phyloP scores from a whole-genome alignment of 2,329 filamentous ascomycete species.

The Passalora sequoiae region DNA sequence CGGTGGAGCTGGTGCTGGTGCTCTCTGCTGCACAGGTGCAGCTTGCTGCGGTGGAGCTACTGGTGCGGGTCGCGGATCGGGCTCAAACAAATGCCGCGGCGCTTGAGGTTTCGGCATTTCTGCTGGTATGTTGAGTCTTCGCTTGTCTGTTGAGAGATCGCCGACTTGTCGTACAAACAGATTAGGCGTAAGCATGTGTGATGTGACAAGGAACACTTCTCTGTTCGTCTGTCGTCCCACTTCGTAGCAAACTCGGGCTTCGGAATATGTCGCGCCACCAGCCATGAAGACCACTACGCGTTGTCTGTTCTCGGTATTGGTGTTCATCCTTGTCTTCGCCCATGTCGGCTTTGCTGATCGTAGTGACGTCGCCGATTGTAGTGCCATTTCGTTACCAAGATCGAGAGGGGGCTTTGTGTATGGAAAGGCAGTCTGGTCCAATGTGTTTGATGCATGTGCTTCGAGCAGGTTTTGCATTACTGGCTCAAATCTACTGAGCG shows the following conservation, averaged over 20 bases:
- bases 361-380: constrained; percentile 56
- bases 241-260: constrained; percentile 85
- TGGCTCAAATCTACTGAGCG: constrained; percentile 81
- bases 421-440: constrained; percentile 43
- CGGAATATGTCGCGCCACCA: constrained; percentile 89
- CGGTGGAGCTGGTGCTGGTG: constrained; percentile 40
- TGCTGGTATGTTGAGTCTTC: constrained; percentile 71
- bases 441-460: constrained; percentile 45
- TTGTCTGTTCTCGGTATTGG: constrained; percentile 72
- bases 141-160: constrained; percentile 70
- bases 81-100: constrained; percentile 80
- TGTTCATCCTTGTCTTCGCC: constrained; percentile 68
- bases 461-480: constrained; percentile 80
- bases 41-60: constrained; percentile 36
- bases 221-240: constrained; percentile 64
- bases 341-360: constrained; percentile 91
- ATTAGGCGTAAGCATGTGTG: constrained; percentile 84
- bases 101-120: constrained; percentile 76
- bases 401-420: constrained; percentile 55
- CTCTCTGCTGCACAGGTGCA: constrained; percentile 13
- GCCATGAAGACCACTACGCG: constrained; percentile 92
- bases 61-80: constrained; percentile 54
- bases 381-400: constrained; percentile 54
- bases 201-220: constrained; percentile 83
- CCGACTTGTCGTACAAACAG: constrained; percentile 78